These are phyloP conservation scores for Incumbomyces delicatus DNA, from an alignment of 2,329 filamentous ascomycete species.

Conservation along the genomic window DNA sequence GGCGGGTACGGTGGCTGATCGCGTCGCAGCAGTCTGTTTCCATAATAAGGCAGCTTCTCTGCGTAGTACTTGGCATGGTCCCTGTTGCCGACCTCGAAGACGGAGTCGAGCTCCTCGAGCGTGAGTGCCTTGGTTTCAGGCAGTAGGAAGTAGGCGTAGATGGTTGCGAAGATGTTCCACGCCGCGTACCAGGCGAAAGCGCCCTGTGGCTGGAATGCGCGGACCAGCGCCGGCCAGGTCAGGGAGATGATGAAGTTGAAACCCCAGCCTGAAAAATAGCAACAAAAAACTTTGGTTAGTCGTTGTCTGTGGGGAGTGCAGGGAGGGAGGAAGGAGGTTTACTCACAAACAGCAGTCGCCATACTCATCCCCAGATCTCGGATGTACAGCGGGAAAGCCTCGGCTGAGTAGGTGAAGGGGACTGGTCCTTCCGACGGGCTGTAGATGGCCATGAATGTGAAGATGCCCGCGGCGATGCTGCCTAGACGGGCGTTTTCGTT, in stretches of 20 bases:
- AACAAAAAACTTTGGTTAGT: constrained; percentile 38
- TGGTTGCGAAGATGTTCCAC: constrained; percentile 46
- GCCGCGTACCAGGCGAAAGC: constrained; percentile 38
- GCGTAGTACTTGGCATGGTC: constrained; percentile 33
- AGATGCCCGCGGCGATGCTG: constrained; percentile 52
- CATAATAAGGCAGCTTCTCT: constrained; percentile 29
- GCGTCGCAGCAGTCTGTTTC: constrained; percentile 27
- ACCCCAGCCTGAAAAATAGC: constrained; percentile 43
- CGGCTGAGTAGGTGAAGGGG: constrained; percentile 40
- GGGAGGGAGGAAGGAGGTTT: constrained; percentile 37
- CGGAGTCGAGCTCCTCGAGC: constrained; percentile 41
- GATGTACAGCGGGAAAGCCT: constrained; percentile 40
- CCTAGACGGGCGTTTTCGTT: constrained; percentile 38
- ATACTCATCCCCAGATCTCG: constrained; percentile 35
- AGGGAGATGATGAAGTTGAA: constrained; percentile 47
- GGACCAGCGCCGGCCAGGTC: constrained; percentile 42
- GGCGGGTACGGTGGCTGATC: constrained; percentile 21
- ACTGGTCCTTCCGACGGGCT: constrained; percentile 53
- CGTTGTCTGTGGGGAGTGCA: constrained; percentile 31
- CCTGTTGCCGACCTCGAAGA: constrained; percentile 43
- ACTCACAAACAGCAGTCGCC: constrained; percentile 31
- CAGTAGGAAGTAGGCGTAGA: constrained; percentile 49
- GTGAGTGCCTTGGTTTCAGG: constrained; percentile 40
- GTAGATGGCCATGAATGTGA: constrained; percentile 56
- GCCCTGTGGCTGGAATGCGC: constrained; percentile 29